Evolutionary conservation across 345 rosid genomes (phyloP).

Genomic region (Garcia nutans): DNA sequence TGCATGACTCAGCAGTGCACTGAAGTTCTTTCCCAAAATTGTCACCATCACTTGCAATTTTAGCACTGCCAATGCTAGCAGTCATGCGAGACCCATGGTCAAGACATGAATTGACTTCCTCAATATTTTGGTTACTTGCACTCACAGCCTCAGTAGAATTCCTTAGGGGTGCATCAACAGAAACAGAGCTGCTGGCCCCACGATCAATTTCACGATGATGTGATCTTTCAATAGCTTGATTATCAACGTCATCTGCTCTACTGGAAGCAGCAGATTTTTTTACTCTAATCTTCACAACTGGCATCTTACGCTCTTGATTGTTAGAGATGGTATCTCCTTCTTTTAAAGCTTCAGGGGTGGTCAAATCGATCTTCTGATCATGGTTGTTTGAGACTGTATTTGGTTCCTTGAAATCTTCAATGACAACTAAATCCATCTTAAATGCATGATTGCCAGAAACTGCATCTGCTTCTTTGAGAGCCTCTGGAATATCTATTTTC

Average conservation of each 20-base stretch:
- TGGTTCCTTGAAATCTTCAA: slow-evolving; percentile 26
- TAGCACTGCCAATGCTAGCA: slow-evolving; percentile 93
- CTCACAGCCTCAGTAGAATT: slow-evolving; percentile 67
- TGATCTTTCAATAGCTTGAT: slow-evolving; percentile 63
- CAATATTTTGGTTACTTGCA: slow-evolving; percentile 66
- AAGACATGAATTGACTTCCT: slow-evolving; percentile 88
- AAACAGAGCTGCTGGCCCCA: slow-evolving; percentile 73
- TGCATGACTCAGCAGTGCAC: slow-evolving; percentile 95
- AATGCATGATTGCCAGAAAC: slow-evolving; percentile 11
- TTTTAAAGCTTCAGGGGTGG: slow-evolving; percentile 33
- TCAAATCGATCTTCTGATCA: slow-evolving; percentile 16
- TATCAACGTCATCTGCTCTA: slow-evolving; percentile 67
- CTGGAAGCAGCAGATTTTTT: slow-evolving; percentile 63
- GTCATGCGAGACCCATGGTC: slow-evolving; percentile 85
- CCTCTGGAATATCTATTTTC: slow-evolving; percentile 41
- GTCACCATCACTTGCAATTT: slow-evolving; percentile 62
- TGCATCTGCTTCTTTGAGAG: slow-evolving; percentile 24
- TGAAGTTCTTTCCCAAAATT: slow-evolving; percentile 79
- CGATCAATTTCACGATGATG: slow-evolving; percentile 51
- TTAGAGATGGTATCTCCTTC: slow-evolving; percentile 53
- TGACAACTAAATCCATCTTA: slow-evolving; percentile 13
- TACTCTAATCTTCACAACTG: slow-evolving; percentile 71
- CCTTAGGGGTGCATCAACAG: slow-evolving; percentile 92
- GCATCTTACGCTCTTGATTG: slow-evolving; percentile 54
- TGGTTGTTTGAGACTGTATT: slow-evolving; percentile 22